phyloP scores from a whole-genome alignment of 257 asterid species.

The Fraxinus anomala region DNA sequence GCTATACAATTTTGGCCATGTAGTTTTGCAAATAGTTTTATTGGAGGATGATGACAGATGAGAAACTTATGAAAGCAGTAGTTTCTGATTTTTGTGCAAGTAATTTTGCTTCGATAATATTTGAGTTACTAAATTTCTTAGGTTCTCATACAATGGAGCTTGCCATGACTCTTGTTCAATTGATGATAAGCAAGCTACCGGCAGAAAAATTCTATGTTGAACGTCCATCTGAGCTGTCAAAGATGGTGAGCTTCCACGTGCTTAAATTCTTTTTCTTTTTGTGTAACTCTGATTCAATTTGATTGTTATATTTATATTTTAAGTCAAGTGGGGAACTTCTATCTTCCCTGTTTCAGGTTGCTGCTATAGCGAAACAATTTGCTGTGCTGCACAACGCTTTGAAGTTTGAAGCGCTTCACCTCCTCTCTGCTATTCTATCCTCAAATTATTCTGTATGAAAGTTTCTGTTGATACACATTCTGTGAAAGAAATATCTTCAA shows the following conservation, averaged over 20 bases:
- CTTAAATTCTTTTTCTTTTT: constrained; percentile 8
- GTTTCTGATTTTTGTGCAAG: background rate
- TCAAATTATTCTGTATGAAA: constrained; percentile 62
- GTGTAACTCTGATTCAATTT: constrained; percentile 9
- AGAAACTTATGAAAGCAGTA: background rate
- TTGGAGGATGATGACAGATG: constrained; percentile 7
- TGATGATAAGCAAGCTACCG: constrained; percentile 65
- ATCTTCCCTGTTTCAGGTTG: constrained; percentile 60
- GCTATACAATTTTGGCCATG: constrained; percentile 3
- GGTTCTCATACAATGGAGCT: constrained; percentile 69
- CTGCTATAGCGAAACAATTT: constrained; percentile 70
- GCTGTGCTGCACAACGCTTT: constrained; percentile 70
- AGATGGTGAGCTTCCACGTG: constrained; percentile 52
- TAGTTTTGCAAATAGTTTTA: background rate
- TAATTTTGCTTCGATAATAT: constrained; percentile 17
- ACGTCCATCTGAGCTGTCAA: constrained; percentile 63
- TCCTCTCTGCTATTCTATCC: constrained; percentile 68
- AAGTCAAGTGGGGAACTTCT: constrained; percentile 20
- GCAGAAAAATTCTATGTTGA: constrained; percentile 48
- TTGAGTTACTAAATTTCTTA: constrained; percentile 33
- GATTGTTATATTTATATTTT: constrained; percentile 11
- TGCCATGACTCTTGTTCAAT: constrained; percentile 67
- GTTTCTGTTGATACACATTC: constrained; percentile 13
- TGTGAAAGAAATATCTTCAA: constrained; percentile 9
- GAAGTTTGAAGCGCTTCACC: constrained; percentile 86